These are phyloP conservation scores for Naganishia vaughanmartiniae DNA, from an alignment of 768 basidiomycete species.

Conservation along the genomic window DNA sequence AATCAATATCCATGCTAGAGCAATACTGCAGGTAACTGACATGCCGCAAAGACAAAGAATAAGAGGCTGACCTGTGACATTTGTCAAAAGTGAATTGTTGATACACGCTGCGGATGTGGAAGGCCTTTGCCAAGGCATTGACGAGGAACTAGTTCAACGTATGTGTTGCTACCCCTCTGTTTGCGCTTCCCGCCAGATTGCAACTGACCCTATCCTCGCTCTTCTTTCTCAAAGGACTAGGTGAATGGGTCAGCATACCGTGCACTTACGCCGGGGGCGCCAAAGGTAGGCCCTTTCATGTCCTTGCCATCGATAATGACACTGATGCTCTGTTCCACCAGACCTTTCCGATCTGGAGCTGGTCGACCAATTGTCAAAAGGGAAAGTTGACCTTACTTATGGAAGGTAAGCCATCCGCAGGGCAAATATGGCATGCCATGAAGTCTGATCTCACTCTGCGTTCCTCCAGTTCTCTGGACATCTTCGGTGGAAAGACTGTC, in stretches of 20 bases:
- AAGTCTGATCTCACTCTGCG: neutral
- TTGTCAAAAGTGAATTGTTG: constrained; percentile 71
- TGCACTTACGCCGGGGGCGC: constrained; percentile 98
- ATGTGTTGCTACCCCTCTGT: constrained; percentile 42
- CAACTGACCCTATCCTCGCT: neutral
- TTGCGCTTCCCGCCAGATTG: neutral
- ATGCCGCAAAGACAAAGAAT: neutral
- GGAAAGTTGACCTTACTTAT: constrained; percentile 81
- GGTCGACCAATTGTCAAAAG: constrained; percentile 74
- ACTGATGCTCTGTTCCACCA: constrained; percentile 43
- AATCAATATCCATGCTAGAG: constrained; percentile 22
- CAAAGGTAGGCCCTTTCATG: constrained; percentile 60
- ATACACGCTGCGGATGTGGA: constrained; percentile 99
- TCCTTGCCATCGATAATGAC: neutral
- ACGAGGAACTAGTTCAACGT: constrained; percentile 80
- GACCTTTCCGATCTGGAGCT: constrained; percentile 76
- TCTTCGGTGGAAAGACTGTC: constrained; percentile 56
- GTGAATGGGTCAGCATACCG: constrained; percentile 85
- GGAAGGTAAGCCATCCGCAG: constrained; percentile 61
- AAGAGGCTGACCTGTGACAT: neutral
- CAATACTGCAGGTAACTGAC: constrained; percentile 38
- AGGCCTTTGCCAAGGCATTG: constrained; percentile 93
- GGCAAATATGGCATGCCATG: neutral
- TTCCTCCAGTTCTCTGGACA: constrained; percentile 54
- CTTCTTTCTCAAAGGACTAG: constrained; percentile 61